Evolutionary conservation across 1,284 basidiomycete genomes (phyloP).

Genomic region (Athelia sp.): DNA sequence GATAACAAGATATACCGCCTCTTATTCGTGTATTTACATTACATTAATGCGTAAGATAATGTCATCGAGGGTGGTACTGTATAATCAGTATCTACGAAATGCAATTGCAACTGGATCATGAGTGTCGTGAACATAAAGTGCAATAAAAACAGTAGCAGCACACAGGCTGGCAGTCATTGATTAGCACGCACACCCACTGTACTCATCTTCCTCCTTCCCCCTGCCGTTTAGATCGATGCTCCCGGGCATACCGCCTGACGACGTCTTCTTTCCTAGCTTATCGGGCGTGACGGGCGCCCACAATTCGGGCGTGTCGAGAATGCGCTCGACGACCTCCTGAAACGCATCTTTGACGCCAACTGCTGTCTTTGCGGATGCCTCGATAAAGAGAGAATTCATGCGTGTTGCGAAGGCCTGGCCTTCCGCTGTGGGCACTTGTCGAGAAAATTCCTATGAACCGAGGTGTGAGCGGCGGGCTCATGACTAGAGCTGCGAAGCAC

Average conservation of each 20-base stretch:
- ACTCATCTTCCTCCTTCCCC: constrained; percentile 11
- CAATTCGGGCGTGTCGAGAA: constrained; percentile 64
- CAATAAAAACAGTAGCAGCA: too few relatives aligned
- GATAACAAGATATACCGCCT: too few relatives aligned
- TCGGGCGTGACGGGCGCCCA: constrained; percentile 41
- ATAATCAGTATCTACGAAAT: too few relatives aligned
- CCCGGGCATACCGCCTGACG: background rate
- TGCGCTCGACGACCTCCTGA: constrained; percentile 71
- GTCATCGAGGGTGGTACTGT: too few relatives aligned
- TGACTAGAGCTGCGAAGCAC: too few relatives aligned
- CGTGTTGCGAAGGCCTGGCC: constrained; percentile 78
- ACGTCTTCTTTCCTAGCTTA: constrained; percentile 1
- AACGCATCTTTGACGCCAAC: constrained; percentile 80
- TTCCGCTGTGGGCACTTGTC: constrained; percentile 81
- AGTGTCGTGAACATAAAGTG: too few relatives aligned
- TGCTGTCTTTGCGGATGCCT: constrained; percentile 85
- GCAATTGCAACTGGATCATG: too few relatives aligned
- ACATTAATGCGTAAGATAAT: too few relatives aligned
- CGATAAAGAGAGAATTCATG: constrained; percentile 83
- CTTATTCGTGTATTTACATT: too few relatives aligned
- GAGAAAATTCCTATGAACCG: constrained; percentile 70
- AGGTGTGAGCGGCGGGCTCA: background rate
- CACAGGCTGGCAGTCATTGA: too few relatives aligned
- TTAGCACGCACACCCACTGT: constrained; percentile 17
- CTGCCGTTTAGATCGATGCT: constrained; percentile 13